phyloP scores from a whole-genome alignment of 23 red algal genomes.

The Gracilaria gracilis region DNA sequence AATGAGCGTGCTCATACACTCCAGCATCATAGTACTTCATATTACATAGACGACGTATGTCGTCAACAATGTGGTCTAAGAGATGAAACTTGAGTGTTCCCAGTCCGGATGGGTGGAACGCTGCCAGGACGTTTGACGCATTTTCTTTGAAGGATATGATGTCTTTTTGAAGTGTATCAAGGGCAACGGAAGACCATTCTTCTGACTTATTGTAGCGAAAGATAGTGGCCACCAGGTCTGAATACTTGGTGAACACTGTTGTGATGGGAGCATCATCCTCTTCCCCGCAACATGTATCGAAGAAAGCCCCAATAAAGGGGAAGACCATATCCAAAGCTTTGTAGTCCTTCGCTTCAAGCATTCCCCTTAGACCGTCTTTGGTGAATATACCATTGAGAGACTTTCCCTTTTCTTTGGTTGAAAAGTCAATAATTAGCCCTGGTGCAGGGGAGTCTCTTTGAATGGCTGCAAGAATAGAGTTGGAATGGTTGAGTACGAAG shows the following conservation, averaged over 20 bases:
- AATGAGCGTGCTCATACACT: conserved; percentile 20
- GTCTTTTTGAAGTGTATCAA: not conserved
- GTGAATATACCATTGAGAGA: not conserved
- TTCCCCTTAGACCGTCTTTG: conserved; percentile 6
- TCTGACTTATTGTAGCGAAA: not conserved
- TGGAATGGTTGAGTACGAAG: conserved; percentile 10
- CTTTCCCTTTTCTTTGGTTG: not conserved
- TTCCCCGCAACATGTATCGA: conserved; percentile 36
- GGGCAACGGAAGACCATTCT: not conserved
- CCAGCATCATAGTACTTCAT: conserved; percentile 29
- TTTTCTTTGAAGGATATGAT: conserved; percentile 22
- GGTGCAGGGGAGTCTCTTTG: not conserved
- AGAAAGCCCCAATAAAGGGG: conserved; percentile 33
- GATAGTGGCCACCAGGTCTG: conserved; percentile 15
- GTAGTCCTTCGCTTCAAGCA: conserved; percentile 51
- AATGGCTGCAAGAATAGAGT: conserved; percentile 4
- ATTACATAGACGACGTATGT: conserved; percentile 6
- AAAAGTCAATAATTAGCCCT: not conserved
- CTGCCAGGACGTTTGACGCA: not conserved
- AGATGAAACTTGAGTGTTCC: conserved; percentile 45
- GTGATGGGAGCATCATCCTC: conserved; percentile 7
- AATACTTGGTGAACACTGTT: conserved; percentile 27
- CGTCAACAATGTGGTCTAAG: conserved; percentile 23
- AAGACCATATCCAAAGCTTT: conserved; percentile 50
- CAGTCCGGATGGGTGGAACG: not conserved